phyloP scores from a whole-genome alignment of 495 filamentous ascomycete genomes.

The Penicillium soppii region DNA sequence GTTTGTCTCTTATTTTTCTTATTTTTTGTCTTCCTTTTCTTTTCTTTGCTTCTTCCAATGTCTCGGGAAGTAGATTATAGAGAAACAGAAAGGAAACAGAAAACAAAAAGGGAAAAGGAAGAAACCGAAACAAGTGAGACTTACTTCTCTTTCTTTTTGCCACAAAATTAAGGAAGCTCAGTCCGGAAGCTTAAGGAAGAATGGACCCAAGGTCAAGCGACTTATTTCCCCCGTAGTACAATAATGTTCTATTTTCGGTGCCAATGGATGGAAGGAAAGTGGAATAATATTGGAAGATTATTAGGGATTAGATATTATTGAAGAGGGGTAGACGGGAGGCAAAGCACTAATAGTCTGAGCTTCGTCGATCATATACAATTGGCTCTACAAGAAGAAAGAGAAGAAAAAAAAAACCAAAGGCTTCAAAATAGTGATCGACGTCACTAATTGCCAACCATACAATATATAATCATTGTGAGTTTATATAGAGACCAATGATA shows the following conservation, averaged over 20 bases:
- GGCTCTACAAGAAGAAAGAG: too few species aligned
- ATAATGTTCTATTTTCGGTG: too few species aligned
- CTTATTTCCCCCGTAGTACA: too few species aligned
- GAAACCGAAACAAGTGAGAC: background rate
- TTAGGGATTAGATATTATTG: background rate
- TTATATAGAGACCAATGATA: too few species aligned
- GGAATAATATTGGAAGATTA: background rate
- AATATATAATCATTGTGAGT: too few species aligned
- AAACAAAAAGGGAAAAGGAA: background rate
- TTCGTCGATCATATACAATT: background rate
- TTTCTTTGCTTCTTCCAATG: background rate
- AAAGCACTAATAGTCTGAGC: background rate
- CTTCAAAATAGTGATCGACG: constrained; percentile 3
- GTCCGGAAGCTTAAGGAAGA: background rate
- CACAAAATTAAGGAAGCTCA: background rate
- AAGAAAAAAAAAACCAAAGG: too few species aligned
- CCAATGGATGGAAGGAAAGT: too few species aligned
- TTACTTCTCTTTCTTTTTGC: background rate
- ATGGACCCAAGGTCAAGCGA: background rate
- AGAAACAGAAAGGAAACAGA: background rate
- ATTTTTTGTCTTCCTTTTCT: background rate
- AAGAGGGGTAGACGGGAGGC: background rate
- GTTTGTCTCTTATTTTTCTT: background rate
- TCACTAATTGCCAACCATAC: too few species aligned
- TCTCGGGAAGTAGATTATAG: background rate